Conservation (phyloP, 345 rosid species). For the Pelargonium nanum region DNA sequence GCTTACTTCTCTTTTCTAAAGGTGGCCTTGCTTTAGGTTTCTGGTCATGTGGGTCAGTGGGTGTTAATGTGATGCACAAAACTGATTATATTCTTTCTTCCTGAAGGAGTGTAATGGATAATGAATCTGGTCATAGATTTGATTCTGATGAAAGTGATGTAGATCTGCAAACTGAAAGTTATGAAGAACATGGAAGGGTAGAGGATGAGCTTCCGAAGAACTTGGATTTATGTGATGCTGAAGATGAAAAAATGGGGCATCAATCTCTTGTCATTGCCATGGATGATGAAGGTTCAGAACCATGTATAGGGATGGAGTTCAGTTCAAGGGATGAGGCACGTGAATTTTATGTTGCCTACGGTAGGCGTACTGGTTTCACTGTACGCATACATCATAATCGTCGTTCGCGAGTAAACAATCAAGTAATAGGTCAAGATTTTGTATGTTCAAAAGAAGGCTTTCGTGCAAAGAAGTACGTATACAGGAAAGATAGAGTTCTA, state of each 20-base stretch:
- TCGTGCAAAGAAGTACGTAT: constrained; percentile 5
- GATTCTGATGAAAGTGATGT: constrained; percentile 16
- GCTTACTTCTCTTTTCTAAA: neutral
- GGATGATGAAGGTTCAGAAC: constrained; percentile 2
- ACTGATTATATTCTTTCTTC: neutral
- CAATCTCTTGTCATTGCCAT: neutral
- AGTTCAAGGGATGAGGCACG: constrained; percentile 9
- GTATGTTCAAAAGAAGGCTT: constrained; percentile 9
- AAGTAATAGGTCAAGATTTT: constrained; percentile 14
- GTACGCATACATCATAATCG: constrained; percentile 10
- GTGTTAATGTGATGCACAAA: neutral
- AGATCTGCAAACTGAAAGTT: constrained; percentile 13
- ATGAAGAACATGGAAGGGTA: constrained; percentile 2
- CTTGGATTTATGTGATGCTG: constrained; percentile 1
- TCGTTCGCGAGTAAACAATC: constrained; percentile 8
- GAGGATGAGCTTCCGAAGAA: constrained; percentile 6
- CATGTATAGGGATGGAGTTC: constrained; percentile 8
- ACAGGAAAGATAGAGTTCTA: constrained; percentile 14
- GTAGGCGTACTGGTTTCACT: constrained; percentile 10
- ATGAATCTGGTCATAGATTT: constrained; percentile 7
- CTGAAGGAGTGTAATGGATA: constrained; percentile 11
- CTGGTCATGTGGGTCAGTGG: neutral
- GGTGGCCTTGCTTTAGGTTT: neutral
- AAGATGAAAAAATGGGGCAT: constrained; percentile 2
- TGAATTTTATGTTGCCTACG: constrained; percentile 8